Evolutionary conservation across 148 eudicot genomes (phyloP), one percentile per base, ranked within the genome.

Genomic region (Rheum nobile): DNA sequence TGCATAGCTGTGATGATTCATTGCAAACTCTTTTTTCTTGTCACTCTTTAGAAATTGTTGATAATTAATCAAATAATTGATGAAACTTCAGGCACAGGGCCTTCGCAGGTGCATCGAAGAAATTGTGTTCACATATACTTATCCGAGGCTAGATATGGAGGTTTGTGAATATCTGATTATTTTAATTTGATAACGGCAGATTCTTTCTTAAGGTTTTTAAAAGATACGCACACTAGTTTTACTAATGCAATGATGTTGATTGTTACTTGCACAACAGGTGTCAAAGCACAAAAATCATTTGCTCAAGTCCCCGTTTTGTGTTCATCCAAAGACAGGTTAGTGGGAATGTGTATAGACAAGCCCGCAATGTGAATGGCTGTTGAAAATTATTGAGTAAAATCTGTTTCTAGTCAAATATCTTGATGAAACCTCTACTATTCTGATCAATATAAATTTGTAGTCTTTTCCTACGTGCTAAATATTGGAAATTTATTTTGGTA

Each of bases 61-160:
- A 39, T 71, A 41, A 22, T 43, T 39, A 13, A 39, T 34, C 41
- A 32, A 41, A 38, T 21, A 37, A 21, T n/a, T 71, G 73, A 63
- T 72, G n/a, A 46, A 69, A 47, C 80, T 80, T 81, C 88, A 91
- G 96, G 85, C 52, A 32, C 87, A 74, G 24, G 91, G 85, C 38
- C 80, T 91, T 79, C 90, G 88, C 57, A 76, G 92, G 77, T 91
- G 93, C 69, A 85, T 91, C 71, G 89, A 95, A 83, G 97, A 94
- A 79, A 90, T 94, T 72, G 88, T 90, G 35, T 91, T 95, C 80
- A 76, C 83, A 35, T 88, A 82, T 72, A 80, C 95, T 70, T 94
- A 91, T 82, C 98, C 98, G 9, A 88, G 98, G 83, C 90, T 94
- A 72, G 98, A 94, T 82, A 82, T 90, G 88, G 97, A 85, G 98